A percentile compares a stretch with the other conserved stretches of the same genome.
These are phyloP conservation scores for Hortiboletus rubellus DNA, from an alignment of 1,284 basidiomycete genomes.

Conservation along the genomic window DNA sequence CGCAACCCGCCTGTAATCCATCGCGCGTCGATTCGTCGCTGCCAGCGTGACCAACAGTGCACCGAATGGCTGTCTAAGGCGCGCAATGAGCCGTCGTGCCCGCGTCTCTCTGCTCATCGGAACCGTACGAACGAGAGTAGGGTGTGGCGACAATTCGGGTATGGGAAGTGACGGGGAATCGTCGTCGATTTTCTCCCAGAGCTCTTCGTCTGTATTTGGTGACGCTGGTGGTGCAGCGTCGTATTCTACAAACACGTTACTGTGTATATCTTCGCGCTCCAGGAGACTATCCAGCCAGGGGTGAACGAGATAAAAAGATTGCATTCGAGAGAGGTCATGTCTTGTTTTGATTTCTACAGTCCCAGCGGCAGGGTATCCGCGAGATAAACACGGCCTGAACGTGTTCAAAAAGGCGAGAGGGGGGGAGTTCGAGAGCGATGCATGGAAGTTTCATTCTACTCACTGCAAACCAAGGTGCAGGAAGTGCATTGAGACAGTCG, in stretches of 20 bases:
- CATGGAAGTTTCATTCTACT: conserved; percentile 2
- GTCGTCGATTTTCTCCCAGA: neutral
- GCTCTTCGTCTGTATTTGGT: neutral
- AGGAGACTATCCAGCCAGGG: neutral
- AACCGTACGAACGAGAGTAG: neutral
- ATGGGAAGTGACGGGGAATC: neutral
- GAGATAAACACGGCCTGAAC: neutral
- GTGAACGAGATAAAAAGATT: neutral
- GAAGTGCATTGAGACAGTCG: neutral
- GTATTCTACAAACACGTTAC: too few relatives aligned
- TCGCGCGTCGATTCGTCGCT: neutral
- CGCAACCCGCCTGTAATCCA: neutral
- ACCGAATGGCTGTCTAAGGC: neutral
- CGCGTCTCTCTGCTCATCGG: neutral
- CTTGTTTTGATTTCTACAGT: neutral
- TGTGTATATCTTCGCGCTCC: neutral
- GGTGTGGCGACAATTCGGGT: neutral
- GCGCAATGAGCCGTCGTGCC: neutral
- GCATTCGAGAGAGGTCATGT: neutral
- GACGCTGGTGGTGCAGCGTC: neutral
- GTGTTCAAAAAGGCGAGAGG: neutral
- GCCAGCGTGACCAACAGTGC: neutral
- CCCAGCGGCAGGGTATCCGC: neutral
- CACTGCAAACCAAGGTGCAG: neutral
- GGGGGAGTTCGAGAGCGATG: neutral